Percentiles rank a stretch among this genome's conserved stretches.
Evolutionary conservation across 2,329 filamentous ascomycete species (phyloP).

Genomic region (Colletotrichum theobromicola): DNA sequence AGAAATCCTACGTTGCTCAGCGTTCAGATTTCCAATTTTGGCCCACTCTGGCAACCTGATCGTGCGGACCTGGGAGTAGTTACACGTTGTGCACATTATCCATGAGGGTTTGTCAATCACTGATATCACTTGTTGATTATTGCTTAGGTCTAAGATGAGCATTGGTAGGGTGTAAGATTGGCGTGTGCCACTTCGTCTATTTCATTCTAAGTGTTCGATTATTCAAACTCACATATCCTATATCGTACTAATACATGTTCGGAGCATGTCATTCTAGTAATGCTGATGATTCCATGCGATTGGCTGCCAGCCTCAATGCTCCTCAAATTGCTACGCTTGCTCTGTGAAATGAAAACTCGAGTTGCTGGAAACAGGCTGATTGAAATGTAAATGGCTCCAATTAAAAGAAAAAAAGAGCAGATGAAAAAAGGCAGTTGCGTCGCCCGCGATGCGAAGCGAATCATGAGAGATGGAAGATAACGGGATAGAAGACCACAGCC

Average conservation of each 20-base stretch:
- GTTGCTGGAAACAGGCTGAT: accelerated
- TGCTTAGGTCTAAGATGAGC: accelerated
- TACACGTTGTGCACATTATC: accelerated
- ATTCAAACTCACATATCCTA: neutral
- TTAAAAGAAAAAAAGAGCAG: too few species aligned
- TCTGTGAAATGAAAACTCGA: accelerated
- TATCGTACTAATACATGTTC: neutral
- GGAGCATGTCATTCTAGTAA: neutral
- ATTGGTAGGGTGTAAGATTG: neutral
- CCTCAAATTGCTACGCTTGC: neutral
- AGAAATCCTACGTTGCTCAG: conserved; percentile 2
- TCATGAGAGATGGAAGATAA: neutral
- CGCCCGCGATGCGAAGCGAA: too few species aligned
- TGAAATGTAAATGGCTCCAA: neutral
- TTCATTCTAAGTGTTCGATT: neutral
- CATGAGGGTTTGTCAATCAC: neutral
- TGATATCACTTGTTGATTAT: neutral
- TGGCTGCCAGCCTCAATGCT: neutral
- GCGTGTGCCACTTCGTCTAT: neutral
- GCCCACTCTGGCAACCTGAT: neutral
- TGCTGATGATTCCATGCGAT: neutral
- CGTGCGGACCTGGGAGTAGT: neutral
- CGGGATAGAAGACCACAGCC: neutral
- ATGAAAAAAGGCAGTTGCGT: too few species aligned
- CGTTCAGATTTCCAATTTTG: neutral